These are phyloP conservation scores for Quercus suber DNA, from an alignment of 306 rosid genomes.

Conservation along the genomic window DNA sequence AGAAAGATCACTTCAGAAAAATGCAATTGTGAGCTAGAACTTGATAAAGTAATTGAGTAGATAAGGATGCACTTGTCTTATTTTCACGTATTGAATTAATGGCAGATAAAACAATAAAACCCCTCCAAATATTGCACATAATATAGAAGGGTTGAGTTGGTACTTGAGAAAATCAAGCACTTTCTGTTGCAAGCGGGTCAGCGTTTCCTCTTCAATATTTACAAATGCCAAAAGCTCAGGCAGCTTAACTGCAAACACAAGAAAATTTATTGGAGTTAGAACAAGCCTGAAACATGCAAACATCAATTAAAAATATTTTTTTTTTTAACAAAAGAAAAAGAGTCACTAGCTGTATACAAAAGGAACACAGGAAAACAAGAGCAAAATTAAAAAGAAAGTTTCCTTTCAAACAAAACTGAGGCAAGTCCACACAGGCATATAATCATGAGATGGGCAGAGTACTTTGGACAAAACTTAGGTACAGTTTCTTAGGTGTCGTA, in stretches of 20 bases:
- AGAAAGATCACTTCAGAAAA: neutral
- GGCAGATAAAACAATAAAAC: neutral
- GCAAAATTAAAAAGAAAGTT: neutral
- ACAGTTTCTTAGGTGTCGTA: too few relatives aligned
- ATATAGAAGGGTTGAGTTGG: slow-evolving; percentile 3
- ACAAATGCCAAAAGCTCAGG: slow-evolving; percentile 92
- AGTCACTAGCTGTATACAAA: too few relatives aligned
- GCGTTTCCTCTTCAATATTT: slow-evolving; percentile 87
- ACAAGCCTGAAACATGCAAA: slow-evolving; percentile 4
- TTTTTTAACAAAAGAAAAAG: too few relatives aligned
- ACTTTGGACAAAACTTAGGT: too few relatives aligned
- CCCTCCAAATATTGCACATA: neutral
- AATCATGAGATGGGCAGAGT: neutral
- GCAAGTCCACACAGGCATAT: neutral
- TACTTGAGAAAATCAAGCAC: slow-evolving; percentile 79
- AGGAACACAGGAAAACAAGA: too few relatives aligned
- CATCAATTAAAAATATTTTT: neutral
- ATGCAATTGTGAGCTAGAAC: neutral
- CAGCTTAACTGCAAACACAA: slow-evolving; percentile 79
- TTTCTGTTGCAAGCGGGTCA: slow-evolving; percentile 68
- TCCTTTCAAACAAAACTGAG: neutral
- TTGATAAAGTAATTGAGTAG: neutral
- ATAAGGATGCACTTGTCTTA: neutral
- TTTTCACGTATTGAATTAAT: neutral
- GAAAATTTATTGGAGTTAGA: slow-evolving; percentile 19